phyloP scores from a whole-genome alignment of 2,329 filamentous ascomycete species.

The Trichoderma sp. region DNA sequence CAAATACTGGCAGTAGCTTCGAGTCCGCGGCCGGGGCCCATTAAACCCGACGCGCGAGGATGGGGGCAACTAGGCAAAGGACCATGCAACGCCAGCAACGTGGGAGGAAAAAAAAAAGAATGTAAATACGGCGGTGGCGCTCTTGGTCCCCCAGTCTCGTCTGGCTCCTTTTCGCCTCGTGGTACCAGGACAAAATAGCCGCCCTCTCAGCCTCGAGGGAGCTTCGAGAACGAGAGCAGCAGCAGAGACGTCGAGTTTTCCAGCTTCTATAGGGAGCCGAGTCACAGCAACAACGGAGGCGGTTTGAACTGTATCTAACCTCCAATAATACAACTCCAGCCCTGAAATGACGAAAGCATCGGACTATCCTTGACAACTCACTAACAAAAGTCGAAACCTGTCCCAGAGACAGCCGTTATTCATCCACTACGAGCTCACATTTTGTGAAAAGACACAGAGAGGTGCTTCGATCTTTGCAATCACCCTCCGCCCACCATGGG shows the following conservation, averaged over 20 bases:
- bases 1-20: neutral
- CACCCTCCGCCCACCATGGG: slow-evolving; percentile 6
- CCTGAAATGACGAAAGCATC: neutral
- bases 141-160: neutral
- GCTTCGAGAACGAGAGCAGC: slow-evolving; percentile 1
- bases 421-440: neutral
- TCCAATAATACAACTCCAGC: neutral
- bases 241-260: neutral
- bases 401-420: neutral
- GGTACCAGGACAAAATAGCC: neutral
- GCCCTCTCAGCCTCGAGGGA: neutral
- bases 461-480: neutral
- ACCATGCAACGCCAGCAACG: slow-evolving; percentile 7
- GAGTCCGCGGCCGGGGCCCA: slow-evolving; percentile 2
- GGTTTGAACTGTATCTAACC: neutral
- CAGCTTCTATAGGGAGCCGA: neutral
- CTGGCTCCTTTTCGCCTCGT: neutral
- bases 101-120: slow-evolving; percentile 4
- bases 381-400: neutral
- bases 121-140: slow-evolving; percentile 19
- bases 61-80: neutral
- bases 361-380: neutral
- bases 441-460: neutral
- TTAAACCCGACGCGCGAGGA: slow-evolving; percentile 22
- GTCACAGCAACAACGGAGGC: too few relatives aligned